These are phyloP conservation scores for Fusarium secorum DNA, from an alignment of 2,329 filamentous ascomycete species.

Conservation along the genomic window DNA sequence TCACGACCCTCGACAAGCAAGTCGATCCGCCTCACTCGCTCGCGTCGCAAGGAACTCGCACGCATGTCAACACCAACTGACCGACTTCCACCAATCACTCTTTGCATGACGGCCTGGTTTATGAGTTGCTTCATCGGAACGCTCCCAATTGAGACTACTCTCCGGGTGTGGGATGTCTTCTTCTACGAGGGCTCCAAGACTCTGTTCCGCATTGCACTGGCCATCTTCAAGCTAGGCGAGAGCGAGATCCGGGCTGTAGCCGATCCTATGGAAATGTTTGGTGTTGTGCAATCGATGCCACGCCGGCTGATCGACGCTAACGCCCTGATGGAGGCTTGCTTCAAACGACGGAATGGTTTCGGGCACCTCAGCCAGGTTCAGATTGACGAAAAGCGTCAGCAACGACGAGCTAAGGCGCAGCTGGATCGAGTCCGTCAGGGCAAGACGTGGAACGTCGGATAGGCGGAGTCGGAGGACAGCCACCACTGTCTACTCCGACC, in stretches of 20 bases:
- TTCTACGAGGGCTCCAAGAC: slow-evolving; percentile 96
- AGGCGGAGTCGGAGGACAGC: slow-evolving; percentile 43
- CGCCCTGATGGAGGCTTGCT: slow-evolving; percentile 80
- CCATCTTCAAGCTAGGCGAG: slow-evolving; percentile 91
- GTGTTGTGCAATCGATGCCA: slow-evolving; percentile 88
- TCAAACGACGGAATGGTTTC: slow-evolving; percentile 80
- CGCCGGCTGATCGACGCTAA: slow-evolving; percentile 84
- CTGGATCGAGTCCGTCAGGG: slow-evolving; percentile 48
- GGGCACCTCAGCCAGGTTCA: slow-evolving; percentile 81
- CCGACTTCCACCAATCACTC: slow-evolving; percentile 84
- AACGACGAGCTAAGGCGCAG: slow-evolving; percentile 66
- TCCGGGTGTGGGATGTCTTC: slow-evolving; percentile 94
- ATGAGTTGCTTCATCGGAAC: slow-evolving; percentile 97
- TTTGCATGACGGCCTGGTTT: slow-evolving; percentile 96
- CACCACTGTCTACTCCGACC: slow-evolving; percentile 41
- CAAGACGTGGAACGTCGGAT: slow-evolving; percentile 44
- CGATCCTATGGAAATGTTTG: slow-evolving; percentile 95
- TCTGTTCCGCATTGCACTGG: slow-evolving; percentile 87
- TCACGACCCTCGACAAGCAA: slow-evolving; percentile 49
- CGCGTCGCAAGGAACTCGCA: slow-evolving; percentile 50
- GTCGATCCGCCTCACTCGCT: slow-evolving; percentile 49
- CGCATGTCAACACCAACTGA: slow-evolving; percentile 51
- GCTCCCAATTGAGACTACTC: slow-evolving; percentile 86
- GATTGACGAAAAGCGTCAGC: slow-evolving; percentile 78
- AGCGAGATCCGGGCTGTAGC: slow-evolving; percentile 77